These are phyloP conservation scores for Xylaria bambusicola DNA, from an alignment of 495 filamentous ascomycete species.

Conservation along the genomic window DNA sequence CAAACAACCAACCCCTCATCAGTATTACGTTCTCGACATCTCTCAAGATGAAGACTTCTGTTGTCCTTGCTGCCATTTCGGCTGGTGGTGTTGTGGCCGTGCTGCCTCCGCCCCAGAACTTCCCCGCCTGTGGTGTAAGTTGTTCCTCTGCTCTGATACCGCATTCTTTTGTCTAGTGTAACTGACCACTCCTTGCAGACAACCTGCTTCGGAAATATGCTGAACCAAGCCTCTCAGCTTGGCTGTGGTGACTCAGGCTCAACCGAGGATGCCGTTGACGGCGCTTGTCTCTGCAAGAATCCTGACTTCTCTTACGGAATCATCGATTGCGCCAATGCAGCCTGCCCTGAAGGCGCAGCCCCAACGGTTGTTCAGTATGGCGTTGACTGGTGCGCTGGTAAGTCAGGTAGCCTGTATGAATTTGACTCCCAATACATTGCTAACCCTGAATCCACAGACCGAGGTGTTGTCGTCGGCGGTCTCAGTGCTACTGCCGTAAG, in stretches of 20 bases:
- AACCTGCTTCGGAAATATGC: slow-evolving; percentile 75
- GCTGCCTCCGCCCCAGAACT: slow-evolving; percentile 23
- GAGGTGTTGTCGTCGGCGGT: slow-evolving; percentile 28
- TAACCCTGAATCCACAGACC: slow-evolving; percentile 15
- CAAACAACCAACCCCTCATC: slow-evolving; percentile 9
- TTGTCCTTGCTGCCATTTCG: slow-evolving; percentile 34
- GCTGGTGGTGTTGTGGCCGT: slow-evolving; percentile 34
- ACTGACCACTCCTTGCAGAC: slow-evolving; percentile 48
- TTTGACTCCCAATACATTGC: neutral
- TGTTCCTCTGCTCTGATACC: neutral
- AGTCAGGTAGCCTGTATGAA: neutral
- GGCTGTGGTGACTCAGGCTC: slow-evolving; percentile 49
- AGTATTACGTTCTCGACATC: slow-evolving; percentile 16
- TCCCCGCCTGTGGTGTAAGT: slow-evolving; percentile 48
- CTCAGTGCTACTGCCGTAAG: slow-evolving; percentile 26
- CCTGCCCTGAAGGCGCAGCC: slow-evolving; percentile 52
- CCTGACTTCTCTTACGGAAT: slow-evolving; percentile 72
- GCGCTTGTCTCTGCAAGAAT: slow-evolving; percentile 70
- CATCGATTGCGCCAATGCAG: slow-evolving; percentile 72
- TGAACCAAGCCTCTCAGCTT: slow-evolving; percentile 58
- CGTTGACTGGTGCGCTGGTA: slow-evolving; percentile 36
- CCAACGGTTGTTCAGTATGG: slow-evolving; percentile 37
- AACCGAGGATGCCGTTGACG: slow-evolving; percentile 41
- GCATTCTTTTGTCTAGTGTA: neutral
- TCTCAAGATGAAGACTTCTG: slow-evolving; percentile 43